Percentiles rank a stretch among this genome's conserved stretches.
Evolutionary conservation across 345 rosid species (phyloP).

Genomic region (Cardamine occulta): DNA sequence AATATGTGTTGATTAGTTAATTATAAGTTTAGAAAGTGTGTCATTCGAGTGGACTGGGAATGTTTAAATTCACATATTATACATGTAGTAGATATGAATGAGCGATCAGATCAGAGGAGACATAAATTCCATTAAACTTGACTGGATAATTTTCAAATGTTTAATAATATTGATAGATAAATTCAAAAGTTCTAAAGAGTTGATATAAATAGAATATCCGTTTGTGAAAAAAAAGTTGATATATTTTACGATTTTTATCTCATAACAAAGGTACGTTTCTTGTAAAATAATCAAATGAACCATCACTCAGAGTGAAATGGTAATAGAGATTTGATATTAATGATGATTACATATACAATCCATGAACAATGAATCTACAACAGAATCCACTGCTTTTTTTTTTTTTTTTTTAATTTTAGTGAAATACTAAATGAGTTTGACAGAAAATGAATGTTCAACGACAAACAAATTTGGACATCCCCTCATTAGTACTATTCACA

Average conservation of each 20-base stretch:
- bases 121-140: not conserved
- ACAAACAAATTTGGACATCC: constrained; percentile 23
- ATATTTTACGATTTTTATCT: too few relatives aligned
- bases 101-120: not conserved
- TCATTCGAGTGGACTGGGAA: not conserved
- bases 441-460: constrained; percentile 21
- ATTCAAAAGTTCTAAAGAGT: not conserved
- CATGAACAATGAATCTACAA: constrained; percentile 27
- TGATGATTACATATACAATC: constrained; percentile 7
- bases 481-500: constrained; percentile 22
- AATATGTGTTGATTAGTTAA: not conserved
- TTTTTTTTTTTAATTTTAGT: not conserved
- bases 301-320: not conserved
- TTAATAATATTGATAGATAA: not conserved
- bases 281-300: not conserved
- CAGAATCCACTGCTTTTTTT: constrained; percentile 21
- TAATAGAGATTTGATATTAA: not conserved
- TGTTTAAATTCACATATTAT: not conserved
- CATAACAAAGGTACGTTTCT: not conserved
- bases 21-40: not conserved
- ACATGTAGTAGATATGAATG: not conserved
- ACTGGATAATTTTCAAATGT: not conserved
- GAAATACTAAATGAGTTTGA: constrained; percentile 28
- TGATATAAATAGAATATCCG: not conserved
- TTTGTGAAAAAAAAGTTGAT: too few relatives aligned